phyloP scores from a whole-genome alignment of 2,329 filamentous ascomycete species.

The Cladosporium halotolerans region DNA sequence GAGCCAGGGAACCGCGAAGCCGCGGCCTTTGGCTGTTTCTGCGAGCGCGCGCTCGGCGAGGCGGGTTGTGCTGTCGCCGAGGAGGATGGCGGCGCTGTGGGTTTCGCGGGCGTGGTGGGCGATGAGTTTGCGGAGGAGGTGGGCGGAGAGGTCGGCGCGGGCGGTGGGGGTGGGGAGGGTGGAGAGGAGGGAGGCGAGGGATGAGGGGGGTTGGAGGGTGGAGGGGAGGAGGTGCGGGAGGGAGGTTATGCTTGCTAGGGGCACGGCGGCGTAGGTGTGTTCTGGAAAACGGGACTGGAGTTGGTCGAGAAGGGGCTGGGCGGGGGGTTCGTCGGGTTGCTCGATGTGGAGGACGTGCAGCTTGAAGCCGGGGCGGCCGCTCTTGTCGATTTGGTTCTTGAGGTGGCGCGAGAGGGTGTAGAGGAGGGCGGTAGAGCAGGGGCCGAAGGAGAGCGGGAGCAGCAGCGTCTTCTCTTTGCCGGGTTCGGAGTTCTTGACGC shows the following conservation, averaged over 20 bases:
- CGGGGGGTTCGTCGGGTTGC: constrained; percentile 35
- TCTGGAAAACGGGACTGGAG: constrained; percentile 58
- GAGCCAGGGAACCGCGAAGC: constrained; percentile 74
- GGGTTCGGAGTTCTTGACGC: constrained; percentile 41
- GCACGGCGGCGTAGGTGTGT: constrained; percentile 53
- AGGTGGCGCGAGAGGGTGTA: constrained; percentile 68
- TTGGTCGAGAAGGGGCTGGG: constrained; percentile 34
- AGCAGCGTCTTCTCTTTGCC: constrained; percentile 53
- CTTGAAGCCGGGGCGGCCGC: constrained; percentile 61
- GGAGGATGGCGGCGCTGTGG: constrained; percentile 64
- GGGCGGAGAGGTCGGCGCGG: constrained; percentile 56
- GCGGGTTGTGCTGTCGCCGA: constrained; percentile 80
- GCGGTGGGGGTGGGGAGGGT: constrained; percentile 56
- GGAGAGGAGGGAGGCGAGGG: constrained; percentile 44
- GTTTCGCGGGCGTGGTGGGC: constrained; percentile 55
- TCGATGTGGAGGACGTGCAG: constrained; percentile 49
- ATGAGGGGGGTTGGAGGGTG: constrained; percentile 1
- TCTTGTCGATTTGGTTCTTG: constrained; percentile 57
- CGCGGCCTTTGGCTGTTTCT: constrained; percentile 85
- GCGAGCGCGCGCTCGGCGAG: constrained; percentile 80
- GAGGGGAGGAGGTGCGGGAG: neutral
- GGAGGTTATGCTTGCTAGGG: neutral
- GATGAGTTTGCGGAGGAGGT: constrained; percentile 64
- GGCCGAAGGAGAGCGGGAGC: constrained; percentile 74
- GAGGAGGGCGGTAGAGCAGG: constrained; percentile 71